Percentiles rank a stretch among this genome's conserved stretches.
Evolutionary conservation across 371 early-diverging fungal species (phyloP).

Genomic region (Mucor lusitanicus): DNA sequence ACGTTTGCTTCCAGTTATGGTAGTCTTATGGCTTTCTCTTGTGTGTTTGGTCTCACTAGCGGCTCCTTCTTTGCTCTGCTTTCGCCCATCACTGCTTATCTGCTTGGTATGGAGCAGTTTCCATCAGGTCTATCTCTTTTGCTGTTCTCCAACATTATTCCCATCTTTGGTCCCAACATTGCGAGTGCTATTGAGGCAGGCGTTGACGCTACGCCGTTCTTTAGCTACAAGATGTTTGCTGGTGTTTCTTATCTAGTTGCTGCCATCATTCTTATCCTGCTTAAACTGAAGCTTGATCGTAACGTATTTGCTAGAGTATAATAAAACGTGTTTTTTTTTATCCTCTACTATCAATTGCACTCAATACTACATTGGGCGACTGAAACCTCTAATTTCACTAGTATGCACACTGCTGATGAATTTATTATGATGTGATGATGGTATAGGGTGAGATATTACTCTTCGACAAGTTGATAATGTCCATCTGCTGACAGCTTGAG

Average conservation of each 20-base stretch:
- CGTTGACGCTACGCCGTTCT: constrained; percentile 20
- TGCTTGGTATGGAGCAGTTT: constrained; percentile 36
- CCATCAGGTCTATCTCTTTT: constrained; percentile 37
- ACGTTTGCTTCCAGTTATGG: constrained; percentile 47
- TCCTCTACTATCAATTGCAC: no score
- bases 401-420: neutral
- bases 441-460: neutral
- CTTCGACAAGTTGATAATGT: constrained; percentile 17
- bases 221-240: constrained; percentile 38
- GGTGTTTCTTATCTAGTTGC: constrained; percentile 26
- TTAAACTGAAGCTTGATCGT: constrained; percentile 20
- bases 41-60: constrained; percentile 42
- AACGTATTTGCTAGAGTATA: constrained; percentile 28
- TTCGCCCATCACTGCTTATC: constrained; percentile 34
- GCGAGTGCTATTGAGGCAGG: constrained; percentile 32
- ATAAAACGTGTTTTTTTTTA: neutral
- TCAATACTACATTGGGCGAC: no score
- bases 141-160: constrained; percentile 25
- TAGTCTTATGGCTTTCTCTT: constrained; percentile 38
- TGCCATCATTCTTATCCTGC: constrained; percentile 10
- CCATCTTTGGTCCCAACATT: constrained; percentile 42
- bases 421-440: neutral
- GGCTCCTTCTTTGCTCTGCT: constrained; percentile 43
- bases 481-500: constrained; percentile 21
- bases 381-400: no score